Conservation (phyloP, 2,329 filamentous ascomycete genomes). For the Alternaria atra region DNA sequence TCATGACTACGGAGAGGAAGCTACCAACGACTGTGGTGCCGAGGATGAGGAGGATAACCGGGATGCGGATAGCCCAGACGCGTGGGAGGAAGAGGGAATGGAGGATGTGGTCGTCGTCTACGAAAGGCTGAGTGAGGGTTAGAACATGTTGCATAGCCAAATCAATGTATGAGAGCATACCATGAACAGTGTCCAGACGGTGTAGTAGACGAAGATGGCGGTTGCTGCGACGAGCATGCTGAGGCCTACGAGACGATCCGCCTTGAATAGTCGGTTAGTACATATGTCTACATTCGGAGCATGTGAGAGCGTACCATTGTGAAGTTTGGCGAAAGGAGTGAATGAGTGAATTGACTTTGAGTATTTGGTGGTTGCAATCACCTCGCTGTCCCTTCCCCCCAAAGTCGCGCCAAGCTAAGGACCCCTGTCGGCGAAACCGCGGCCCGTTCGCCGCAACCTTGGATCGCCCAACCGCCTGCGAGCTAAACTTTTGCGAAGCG, state of each 20-base stretch:
- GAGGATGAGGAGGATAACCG: slow-evolving; percentile 93
- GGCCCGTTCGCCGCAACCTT: slow-evolving; percentile 25
- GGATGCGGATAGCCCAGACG: slow-evolving; percentile 98
- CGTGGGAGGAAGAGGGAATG: slow-evolving; percentile 96
- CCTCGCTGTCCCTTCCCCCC: slow-evolving; percentile 28
- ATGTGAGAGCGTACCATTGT: slow-evolving; percentile 37
- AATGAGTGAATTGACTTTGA: slow-evolving; percentile 28
- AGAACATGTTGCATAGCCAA: neutral
- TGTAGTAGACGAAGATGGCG: slow-evolving; percentile 88
- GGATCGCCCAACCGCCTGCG: slow-evolving; percentile 1
- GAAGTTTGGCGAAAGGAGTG: slow-evolving; percentile 21
- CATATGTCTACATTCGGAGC: neutral
- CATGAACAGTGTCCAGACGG: slow-evolving; percentile 97
- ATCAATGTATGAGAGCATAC: slow-evolving; percentile 62
- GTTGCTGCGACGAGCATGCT: slow-evolving; percentile 79
- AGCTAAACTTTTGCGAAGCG: slow-evolving; percentile 40
- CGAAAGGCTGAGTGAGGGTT: slow-evolving; percentile 80
- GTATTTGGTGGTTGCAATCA: slow-evolving; percentile 22
- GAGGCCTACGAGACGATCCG: slow-evolving; percentile 85
- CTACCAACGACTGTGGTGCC: slow-evolving; percentile 93
- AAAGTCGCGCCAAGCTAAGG: slow-evolving; percentile 20
- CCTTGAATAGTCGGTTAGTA: slow-evolving; percentile 62
- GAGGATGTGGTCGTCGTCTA: slow-evolving; percentile 91
- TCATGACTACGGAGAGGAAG: slow-evolving; percentile 97
- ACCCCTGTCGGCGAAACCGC: slow-evolving; percentile 28